Evolutionary conservation across 306 rosid genomes (phyloP), one percentile per base, ranked within the genome.

Genomic region (Clitoria ternatea): DNA sequence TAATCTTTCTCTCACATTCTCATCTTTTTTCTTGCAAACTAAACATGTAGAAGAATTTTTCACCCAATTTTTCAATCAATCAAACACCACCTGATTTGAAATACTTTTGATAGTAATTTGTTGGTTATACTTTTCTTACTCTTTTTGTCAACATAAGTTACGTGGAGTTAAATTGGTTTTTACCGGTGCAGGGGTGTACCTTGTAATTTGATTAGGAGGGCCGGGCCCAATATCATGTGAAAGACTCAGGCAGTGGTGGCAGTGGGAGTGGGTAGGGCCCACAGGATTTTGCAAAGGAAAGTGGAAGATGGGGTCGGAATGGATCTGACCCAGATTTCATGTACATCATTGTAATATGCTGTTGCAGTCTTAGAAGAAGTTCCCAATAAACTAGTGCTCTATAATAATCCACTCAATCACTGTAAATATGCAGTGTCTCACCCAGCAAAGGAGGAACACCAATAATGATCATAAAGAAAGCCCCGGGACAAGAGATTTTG

Each of bases 211-310:
- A 6, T 50, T 24, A 60, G 44, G 53, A 60, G 24, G 20, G 15
- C 9, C 6, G 67, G 82, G 57, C 59, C 85, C 60, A 39, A 39
- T 52, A 39, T 61, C 85, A 85, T 68, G 84, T 86, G 84, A 72
- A 76, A n/a, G n/a, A 61, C 61, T 56, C 15, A 37, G 7, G 40
- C 50, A 73, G 49, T 7, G 17, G 43, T 30, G 7, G 40, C 50
- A 73, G 49, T 7, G 17, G 43, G 52, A 67, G 71, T 17, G 20
- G 55, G 69, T 59, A 64, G 83, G 66, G 42, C 74, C 62, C 77
- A 82, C 57, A 2, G 61, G 82, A 76, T 75, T 79, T 78, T 48
- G 7, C 0, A 1, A 57, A 33, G 65, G 64, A 59, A 33, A 59
- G 65, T 61, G 48, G 30, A 61, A 36, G 48, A 33, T 57, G 64